Percentiles rank a stretch among this genome's conserved stretches.
These are phyloP conservation scores for Fusarium proliferatum DNA, from an alignment of 2,329 filamentous ascomycete species.

Conservation along the genomic window DNA sequence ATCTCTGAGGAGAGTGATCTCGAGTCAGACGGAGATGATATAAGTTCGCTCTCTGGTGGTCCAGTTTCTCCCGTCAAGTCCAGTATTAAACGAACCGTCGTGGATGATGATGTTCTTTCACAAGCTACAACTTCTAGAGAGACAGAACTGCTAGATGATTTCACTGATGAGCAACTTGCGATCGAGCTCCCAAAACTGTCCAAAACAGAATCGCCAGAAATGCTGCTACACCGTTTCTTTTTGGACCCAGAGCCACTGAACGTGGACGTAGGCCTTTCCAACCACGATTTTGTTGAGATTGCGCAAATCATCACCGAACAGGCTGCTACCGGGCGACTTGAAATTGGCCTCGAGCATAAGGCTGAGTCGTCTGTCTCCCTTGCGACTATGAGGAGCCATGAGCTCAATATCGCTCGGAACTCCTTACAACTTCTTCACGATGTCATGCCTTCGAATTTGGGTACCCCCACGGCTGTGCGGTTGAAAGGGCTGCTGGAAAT, in stretches of 20 bases:
- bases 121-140: conserved; percentile 64
- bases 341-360: conserved; percentile 45
- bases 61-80: conserved; percentile 63
- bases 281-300: conserved; percentile 72
- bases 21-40: conserved; percentile 67
- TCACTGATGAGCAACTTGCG: conserved; percentile 57
- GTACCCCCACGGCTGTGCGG: conserved; percentile 51
- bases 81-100: conserved; percentile 55
- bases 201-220: conserved; percentile 60
- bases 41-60: conserved; percentile 62
- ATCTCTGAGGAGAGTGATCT: conserved; percentile 63
- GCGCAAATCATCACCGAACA: conserved; percentile 80
- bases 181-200: conserved; percentile 62
- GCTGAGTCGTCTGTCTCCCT: conserved; percentile 36
- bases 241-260: conserved; percentile 67
- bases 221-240: conserved; percentile 66
- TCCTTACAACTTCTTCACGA: conserved; percentile 62
- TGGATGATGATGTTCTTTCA: conserved; percentile 68
- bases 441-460: conserved; percentile 58
- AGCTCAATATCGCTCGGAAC: conserved; percentile 58
- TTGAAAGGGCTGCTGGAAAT: conserved; percentile 65
- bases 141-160: conserved; percentile 58
- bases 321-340: conserved; percentile 64
- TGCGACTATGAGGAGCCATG: conserved; percentile 52
- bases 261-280: conserved; percentile 58